These are phyloP conservation scores for Aotearoamyces nothofagi DNA, from an alignment of 2,329 filamentous ascomycete species.

Conservation along the genomic window DNA sequence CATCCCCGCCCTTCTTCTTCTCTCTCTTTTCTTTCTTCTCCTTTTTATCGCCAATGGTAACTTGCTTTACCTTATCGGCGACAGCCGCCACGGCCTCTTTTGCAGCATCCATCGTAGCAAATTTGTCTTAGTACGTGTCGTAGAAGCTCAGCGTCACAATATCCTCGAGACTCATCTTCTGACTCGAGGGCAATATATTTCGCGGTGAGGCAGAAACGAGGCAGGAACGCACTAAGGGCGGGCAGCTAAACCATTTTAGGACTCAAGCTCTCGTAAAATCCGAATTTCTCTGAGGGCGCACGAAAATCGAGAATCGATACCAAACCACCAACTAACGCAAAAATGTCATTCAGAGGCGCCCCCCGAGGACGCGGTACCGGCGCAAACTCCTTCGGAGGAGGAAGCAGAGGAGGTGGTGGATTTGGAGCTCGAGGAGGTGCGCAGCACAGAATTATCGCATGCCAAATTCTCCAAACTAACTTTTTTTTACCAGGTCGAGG, in stretches of 20 bases:
- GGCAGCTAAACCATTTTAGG: too few relatives aligned
- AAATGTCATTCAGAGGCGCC: conserved; percentile 35
- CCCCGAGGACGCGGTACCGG: conserved; percentile 36
- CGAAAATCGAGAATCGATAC: conserved; percentile 15
- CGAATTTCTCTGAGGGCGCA: too few relatives aligned
- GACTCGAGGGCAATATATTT: too few relatives aligned
- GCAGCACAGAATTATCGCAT: conserved; percentile 9
- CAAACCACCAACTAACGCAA: conserved; percentile 24
- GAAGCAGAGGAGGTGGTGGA: conserved; percentile 29
- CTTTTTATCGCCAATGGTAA: conserved; percentile 31
- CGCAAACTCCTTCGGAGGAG: conserved; percentile 32
- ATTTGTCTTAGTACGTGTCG: too few relatives aligned
- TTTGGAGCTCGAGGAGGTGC: conserved; percentile 34
- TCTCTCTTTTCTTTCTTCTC: conserved; percentile 26
- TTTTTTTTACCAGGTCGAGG: conserved; percentile 34
- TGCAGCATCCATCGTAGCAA: conserved; percentile 29
- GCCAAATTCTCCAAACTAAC: conserved; percentile 1
- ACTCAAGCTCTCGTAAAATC: too few relatives aligned
- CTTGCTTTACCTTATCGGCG: conserved; percentile 43
- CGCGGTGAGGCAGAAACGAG: too few relatives aligned
- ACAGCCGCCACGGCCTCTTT: conserved; percentile 31
- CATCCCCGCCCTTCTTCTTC: conserved; percentile 35
- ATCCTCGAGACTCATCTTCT: too few relatives aligned
- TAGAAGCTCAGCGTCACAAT: too few relatives aligned
- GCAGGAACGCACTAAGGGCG: too few relatives aligned